These are phyloP conservation scores for Chaetothyriales sp. DNA, from an alignment of 2,329 filamentous ascomycete genomes.

Conservation along the genomic window DNA sequence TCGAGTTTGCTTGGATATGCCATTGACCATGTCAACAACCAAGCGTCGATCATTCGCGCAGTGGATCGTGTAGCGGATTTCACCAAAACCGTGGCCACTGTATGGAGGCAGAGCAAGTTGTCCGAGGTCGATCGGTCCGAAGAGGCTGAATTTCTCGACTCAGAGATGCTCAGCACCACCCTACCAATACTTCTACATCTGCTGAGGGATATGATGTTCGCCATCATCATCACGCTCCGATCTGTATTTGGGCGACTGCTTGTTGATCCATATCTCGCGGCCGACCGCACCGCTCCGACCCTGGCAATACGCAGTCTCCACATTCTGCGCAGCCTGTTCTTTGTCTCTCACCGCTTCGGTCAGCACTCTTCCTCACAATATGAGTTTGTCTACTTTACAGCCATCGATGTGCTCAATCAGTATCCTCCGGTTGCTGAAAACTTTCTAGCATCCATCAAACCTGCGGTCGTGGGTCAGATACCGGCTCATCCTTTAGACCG, in stretches of 20 bases:
- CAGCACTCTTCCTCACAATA: conserved; percentile 68
- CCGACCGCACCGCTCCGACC: conserved; percentile 43
- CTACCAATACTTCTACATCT: conserved; percentile 60
- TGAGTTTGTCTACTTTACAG: conserved; percentile 65
- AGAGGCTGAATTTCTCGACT: conserved; percentile 47
- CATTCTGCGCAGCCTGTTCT: conserved; percentile 62
- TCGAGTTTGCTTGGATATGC: conserved; percentile 48
- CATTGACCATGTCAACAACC: conserved; percentile 40
- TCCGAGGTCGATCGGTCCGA: conserved; percentile 56
- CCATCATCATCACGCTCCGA: conserved; percentile 58
- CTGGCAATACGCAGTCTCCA: conserved; percentile 59
- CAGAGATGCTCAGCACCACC: conserved; percentile 50
- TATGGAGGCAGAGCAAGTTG: conserved; percentile 61
- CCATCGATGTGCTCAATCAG: conserved; percentile 66
- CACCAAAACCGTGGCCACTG: conserved; percentile 47
- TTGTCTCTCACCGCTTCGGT: conserved; percentile 61
- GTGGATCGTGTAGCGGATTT: conserved; percentile 53
- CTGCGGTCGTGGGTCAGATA: conserved; percentile 39
- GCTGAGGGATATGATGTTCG: conserved; percentile 60
- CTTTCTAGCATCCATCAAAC: conserved; percentile 51
- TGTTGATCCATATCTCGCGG: conserved; percentile 40
- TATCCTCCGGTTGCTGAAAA: conserved; percentile 49
- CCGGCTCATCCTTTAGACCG: conserved; percentile 52
- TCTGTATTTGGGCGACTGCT: conserved; percentile 54
- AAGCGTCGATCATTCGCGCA: conserved; percentile 26